These are phyloP conservation scores for sweet orange (Citrus sinensis) DNA, from an alignment of 345 rosid species.

Conservation along the genomic window DNA sequence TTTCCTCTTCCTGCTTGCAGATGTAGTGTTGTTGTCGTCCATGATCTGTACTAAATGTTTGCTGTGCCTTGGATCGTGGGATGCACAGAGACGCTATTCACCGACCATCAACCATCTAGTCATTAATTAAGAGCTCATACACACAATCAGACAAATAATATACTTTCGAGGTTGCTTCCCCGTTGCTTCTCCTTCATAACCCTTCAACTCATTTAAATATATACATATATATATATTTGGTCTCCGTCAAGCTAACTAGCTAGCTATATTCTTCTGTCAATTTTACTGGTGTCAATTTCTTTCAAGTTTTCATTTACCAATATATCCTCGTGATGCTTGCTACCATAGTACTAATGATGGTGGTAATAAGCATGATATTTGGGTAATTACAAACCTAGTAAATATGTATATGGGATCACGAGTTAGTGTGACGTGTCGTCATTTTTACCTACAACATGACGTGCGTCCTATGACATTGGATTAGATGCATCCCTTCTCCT, in stretches of 20 bases:
- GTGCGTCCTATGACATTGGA: not conserved
- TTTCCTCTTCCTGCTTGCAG: slow-evolving; percentile 31
- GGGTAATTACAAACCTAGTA: not conserved
- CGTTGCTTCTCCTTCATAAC: slow-evolving; percentile 14
- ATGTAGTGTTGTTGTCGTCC: slow-evolving; percentile 8
- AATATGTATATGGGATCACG: not conserved
- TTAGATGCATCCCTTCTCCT: too few species aligned
- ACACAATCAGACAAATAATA: not conserved
- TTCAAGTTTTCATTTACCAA: not conserved
- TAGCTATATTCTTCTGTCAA: too few species aligned
- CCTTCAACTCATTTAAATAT: not conserved
- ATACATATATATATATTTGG: not conserved
- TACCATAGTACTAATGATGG: too few species aligned
- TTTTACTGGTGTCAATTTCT: not conserved
- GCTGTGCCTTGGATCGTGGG: too few species aligned
- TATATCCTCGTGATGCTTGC: not conserved
- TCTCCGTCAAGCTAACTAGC: not conserved
- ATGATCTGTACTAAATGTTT: not conserved
- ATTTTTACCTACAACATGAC: not conserved
- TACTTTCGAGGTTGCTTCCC: slow-evolving; percentile 23
- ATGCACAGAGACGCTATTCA: not conserved
- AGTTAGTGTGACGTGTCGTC: not conserved
- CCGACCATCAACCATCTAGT: not conserved
- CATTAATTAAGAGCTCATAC: not conserved
- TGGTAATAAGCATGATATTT: not conserved